These are phyloP conservation scores for Cercospora citrullina DNA, from an alignment of 2,329 filamentous ascomycete species.

Conservation along the genomic window DNA sequence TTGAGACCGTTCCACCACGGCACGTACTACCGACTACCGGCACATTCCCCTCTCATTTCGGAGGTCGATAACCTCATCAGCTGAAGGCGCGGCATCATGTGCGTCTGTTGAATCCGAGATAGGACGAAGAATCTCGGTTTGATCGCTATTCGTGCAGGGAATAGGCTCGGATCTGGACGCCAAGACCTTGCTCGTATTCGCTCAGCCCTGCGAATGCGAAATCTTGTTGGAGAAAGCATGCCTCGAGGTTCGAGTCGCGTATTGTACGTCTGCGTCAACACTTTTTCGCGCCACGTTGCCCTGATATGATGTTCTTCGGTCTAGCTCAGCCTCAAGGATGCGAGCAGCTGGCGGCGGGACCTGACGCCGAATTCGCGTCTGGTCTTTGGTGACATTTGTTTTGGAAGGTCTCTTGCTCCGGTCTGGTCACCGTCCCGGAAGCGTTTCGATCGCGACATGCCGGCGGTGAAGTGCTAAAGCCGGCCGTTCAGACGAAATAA, in stretches of 20 bases:
- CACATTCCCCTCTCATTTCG: neutral
- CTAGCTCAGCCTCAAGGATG: neutral
- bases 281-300: neutral
- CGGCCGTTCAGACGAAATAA: neutral
- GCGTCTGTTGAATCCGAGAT: neutral
- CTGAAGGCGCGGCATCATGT: neutral
- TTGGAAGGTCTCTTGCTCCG: neutral
- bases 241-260: neutral
- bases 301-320: neutral
- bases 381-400: too few relatives aligned
- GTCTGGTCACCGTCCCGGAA: neutral
- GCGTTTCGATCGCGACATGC: neutral
- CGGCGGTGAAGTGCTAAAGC: neutral
- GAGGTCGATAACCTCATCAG: neutral
- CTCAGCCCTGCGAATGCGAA: constrained; percentile 1
- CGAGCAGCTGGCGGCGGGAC: neutral
- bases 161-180: neutral
- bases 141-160: neutral
- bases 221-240: neutral
- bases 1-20: neutral
- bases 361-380: neutral
- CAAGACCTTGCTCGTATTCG: constrained; percentile 1
- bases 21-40: neutral
- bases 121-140: neutral
- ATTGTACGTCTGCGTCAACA: neutral